These are phyloP conservation scores for Pseudonitzschia delicatissima DNA, from an alignment of 108 stramenopile genomes.

Conservation along the genomic window DNA sequence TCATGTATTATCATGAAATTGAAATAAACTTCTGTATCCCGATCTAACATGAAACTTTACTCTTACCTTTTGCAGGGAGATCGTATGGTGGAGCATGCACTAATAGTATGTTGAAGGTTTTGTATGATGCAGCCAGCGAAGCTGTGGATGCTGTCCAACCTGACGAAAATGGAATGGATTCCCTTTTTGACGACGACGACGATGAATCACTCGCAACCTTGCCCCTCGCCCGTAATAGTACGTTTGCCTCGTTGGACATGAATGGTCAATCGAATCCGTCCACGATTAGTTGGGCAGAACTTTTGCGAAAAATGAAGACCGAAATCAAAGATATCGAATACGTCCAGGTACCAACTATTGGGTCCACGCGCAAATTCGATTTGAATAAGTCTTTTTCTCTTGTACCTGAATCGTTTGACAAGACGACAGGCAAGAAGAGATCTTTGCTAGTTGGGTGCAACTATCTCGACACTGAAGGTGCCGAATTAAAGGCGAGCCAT, in stretches of 20 bases:
- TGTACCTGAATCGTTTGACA: constrained; percentile 65
- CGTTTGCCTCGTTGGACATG: constrained; percentile 56
- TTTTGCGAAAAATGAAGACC: constrained; percentile 79
- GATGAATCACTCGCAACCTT: constrained; percentile 29
- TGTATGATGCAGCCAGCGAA: constrained; percentile 78
- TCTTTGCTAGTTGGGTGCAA: constrained; percentile 84
- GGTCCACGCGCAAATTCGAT: constrained; percentile 71
- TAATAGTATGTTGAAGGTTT: constrained; percentile 82
- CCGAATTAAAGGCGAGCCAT: constrained; percentile 76
- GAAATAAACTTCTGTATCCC: too few relatives aligned
- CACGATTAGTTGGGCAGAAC: constrained; percentile 66
- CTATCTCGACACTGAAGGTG: constrained; percentile 56
- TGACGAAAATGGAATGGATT: constrained; percentile 61
- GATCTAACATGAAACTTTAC: background rate
- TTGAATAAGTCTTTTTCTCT: constrained; percentile 69
- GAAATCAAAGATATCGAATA: constrained; percentile 81
- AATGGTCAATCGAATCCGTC: constrained; percentile 40
- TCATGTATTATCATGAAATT: background rate
- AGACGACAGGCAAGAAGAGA: constrained; percentile 56
- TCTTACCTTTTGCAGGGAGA: constrained; percentile 36
- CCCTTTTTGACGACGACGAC: constrained; percentile 62
- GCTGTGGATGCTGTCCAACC: constrained; percentile 27
- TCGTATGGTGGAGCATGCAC: constrained; percentile 79
- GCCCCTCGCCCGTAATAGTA: constrained; percentile 32
- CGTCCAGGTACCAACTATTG: constrained; percentile 68